These are phyloP conservation scores for Triticum dicoccoides DNA, from an alignment of 176 grass and related monocot species.

Conservation along the genomic window DNA sequence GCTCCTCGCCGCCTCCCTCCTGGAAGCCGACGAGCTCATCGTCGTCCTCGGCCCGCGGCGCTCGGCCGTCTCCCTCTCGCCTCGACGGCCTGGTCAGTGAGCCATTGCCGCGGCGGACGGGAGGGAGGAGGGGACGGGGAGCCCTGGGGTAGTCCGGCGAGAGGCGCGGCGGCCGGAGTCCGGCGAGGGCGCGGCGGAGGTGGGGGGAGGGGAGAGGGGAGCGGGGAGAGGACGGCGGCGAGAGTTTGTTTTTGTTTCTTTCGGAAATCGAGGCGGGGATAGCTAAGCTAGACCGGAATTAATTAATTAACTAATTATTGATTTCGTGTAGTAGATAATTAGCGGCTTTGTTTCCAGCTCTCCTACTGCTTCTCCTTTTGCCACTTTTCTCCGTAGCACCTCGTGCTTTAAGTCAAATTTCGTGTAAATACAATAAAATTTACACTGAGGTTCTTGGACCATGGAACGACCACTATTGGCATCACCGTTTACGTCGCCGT, in stretches of 20 bases:
- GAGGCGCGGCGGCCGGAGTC: slow-evolving; percentile 5
- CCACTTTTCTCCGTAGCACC: not conserved
- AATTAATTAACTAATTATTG: slow-evolving; percentile 11
- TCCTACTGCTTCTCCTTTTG: not conserved
- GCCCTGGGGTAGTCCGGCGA: not conserved
- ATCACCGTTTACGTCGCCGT: too few relatives aligned
- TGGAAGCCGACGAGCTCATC: slow-evolving; percentile 30
- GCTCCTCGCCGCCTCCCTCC: slow-evolving; percentile 38
- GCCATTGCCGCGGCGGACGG: not conserved
- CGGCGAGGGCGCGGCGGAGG: slow-evolving; percentile 36
- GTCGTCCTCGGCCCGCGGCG: not conserved
- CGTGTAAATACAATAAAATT: too few relatives aligned
- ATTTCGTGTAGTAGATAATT: not conserved
- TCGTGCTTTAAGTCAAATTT: not conserved
- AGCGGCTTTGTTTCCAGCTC: not conserved
- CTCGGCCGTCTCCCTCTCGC: not conserved
- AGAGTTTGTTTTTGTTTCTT: slow-evolving; percentile 4
- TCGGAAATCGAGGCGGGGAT: not conserved
- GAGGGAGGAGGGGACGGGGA: not conserved
- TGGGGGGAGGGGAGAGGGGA: not conserved
- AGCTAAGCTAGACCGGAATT: not conserved
- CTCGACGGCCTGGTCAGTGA: slow-evolving; percentile 13
- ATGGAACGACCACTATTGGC: too few relatives aligned
- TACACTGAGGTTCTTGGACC: too few relatives aligned
- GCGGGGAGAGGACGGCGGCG: not conserved